Evolutionary conservation across 495 filamentous ascomycete genomes (phyloP), one percentile per base, ranked within the genome.

Genomic region (Extremus antarcticus): DNA sequence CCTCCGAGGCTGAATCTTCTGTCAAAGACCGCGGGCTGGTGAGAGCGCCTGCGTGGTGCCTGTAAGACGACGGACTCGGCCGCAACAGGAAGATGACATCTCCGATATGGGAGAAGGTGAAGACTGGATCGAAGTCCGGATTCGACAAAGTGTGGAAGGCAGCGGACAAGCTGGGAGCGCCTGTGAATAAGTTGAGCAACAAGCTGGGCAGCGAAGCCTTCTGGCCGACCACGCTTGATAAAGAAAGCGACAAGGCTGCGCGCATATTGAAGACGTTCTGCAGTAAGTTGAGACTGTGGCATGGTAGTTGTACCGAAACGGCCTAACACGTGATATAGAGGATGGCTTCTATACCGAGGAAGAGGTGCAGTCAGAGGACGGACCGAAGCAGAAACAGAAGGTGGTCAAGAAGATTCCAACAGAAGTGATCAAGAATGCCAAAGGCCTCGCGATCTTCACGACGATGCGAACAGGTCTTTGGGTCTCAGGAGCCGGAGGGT

Each of bases 401-500:
- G 77, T 88, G 1, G 67, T 88, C 16, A 85, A 91, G 70, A 90
- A 90, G 71, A 94, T 95, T 23, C 90, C 90, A 0, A 69, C 80
- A 11, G 52, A 69, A 59, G 87, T 94, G 45, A 85, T 95, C 53
- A 78, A 84, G 62, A 83, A 86, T 69, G 89, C 90, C 11, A 87
- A 91, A 63, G 90, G 88, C 13, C 70, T 95, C 35, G 88, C 87
- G 23, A 84, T 95, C 58, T 95, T 95, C 72, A 94, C 90, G 0
- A 90, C 87, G 20, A 90, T 95, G 87, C 83, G 90, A 49, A 88
- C 88, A 17, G 90, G 90, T 32, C 76, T 95, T 17, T 95, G 89
- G 89, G 73, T 91, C 38, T 88, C 87, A 51, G 90, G 90, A 25
- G 89, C 89, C 7, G 88, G 89, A 25, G 86, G 86, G 11, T 88